A percentile compares a stretch with the other conserved stretches of the same genome.
Evolutionary conservation across 257 asterid genomes (phyloP).

Genomic region (Nemophila menziesii): DNA sequence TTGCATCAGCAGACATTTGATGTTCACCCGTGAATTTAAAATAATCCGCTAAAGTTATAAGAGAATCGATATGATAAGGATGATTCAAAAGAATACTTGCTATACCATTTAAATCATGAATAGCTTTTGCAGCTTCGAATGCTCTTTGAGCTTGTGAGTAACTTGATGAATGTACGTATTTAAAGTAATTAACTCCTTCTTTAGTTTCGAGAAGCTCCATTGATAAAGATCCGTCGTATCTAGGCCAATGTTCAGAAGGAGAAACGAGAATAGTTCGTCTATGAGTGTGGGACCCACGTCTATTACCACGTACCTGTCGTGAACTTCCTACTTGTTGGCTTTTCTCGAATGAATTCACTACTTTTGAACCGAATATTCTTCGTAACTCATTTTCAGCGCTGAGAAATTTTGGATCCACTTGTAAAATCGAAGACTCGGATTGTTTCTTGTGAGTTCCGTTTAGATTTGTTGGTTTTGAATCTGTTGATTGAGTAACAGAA

Average conservation of each 20-base stretch:
- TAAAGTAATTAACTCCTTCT: slow-evolving; percentile 58
- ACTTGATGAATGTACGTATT: slow-evolving; percentile 63
- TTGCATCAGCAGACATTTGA: slow-evolving; percentile 83
- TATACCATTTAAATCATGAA: slow-evolving; percentile 79
- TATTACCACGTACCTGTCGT: slow-evolving; percentile 50
- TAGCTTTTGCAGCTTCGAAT: slow-evolving; percentile 81
- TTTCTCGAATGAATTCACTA: slow-evolving; percentile 67
- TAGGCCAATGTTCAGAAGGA: slow-evolving; percentile 88
- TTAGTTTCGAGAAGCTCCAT: slow-evolving; percentile 74
- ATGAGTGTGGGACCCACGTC: slow-evolving; percentile 62
- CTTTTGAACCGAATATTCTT: slow-evolving; percentile 84
- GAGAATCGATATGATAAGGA: slow-evolving; percentile 91
- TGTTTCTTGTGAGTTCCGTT: slow-evolving; percentile 28
- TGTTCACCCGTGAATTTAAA: slow-evolving; percentile 87
- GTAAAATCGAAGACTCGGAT: slow-evolving; percentile 34
- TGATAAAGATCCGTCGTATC: slow-evolving; percentile 88
- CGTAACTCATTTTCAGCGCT: slow-evolving; percentile 86
- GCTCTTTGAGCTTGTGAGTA: slow-evolving; percentile 77
- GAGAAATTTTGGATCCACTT: slow-evolving; percentile 72
- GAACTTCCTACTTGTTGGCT: slow-evolving; percentile 43
- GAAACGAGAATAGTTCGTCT: slow-evolving; percentile 70
- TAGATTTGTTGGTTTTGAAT: slow-evolving; percentile 18
- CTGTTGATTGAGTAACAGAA: slow-evolving; percentile 22
- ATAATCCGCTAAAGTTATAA: slow-evolving; percentile 71
- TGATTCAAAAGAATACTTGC: slow-evolving; percentile 56